These are phyloP conservation scores for Aspergillus sp. DNA, from an alignment of 2,329 filamentous ascomycete genomes.

Conservation along the genomic window DNA sequence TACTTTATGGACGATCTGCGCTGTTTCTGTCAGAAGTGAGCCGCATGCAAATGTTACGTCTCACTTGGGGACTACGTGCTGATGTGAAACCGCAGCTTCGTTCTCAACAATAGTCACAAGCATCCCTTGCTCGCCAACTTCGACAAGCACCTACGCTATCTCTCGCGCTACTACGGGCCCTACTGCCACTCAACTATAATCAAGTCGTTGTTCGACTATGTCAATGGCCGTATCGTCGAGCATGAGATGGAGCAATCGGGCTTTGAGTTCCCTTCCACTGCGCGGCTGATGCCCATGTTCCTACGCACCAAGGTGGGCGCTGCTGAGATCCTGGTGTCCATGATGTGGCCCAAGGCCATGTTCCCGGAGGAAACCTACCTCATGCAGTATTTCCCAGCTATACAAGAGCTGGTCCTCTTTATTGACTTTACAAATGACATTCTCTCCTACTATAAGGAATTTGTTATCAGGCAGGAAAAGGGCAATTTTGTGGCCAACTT, in stretches of 20 bases:
- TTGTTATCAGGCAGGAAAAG: slow-evolving; percentile 4
- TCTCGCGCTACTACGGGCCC: slow-evolving; percentile 5
- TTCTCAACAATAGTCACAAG: neutral
- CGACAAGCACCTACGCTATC: slow-evolving; percentile 4
- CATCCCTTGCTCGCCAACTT: slow-evolving; percentile 3
- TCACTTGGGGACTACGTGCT: neutral
- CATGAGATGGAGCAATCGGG: slow-evolving; percentile 3
- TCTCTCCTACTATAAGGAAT: slow-evolving; percentile 11
- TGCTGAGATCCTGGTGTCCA: slow-evolving; percentile 6
- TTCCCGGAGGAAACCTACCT: slow-evolving; percentile 6
- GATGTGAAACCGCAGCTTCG: slow-evolving; percentile 1
- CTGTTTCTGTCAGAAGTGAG: slow-evolving; percentile 8
- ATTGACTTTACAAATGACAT: slow-evolving; percentile 11
- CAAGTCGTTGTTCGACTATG: slow-evolving; percentile 6
- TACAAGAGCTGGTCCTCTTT: slow-evolving; percentile 7
- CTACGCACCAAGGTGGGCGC: slow-evolving; percentile 8
- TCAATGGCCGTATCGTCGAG: slow-evolving; percentile 7
- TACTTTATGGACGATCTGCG: slow-evolving; percentile 5
- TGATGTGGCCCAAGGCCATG: slow-evolving; percentile 6
- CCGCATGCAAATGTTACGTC: neutral
- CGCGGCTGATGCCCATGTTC: slow-evolving; percentile 9
- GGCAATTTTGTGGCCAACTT: slow-evolving; percentile 9
- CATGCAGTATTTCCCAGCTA: slow-evolving; percentile 6
- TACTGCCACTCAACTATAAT: slow-evolving; percentile 9
- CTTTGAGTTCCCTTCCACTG: slow-evolving; percentile 1